Conservation (phyloP, 1,284 basidiomycete species). For the Serendipita sp. region DNA sequence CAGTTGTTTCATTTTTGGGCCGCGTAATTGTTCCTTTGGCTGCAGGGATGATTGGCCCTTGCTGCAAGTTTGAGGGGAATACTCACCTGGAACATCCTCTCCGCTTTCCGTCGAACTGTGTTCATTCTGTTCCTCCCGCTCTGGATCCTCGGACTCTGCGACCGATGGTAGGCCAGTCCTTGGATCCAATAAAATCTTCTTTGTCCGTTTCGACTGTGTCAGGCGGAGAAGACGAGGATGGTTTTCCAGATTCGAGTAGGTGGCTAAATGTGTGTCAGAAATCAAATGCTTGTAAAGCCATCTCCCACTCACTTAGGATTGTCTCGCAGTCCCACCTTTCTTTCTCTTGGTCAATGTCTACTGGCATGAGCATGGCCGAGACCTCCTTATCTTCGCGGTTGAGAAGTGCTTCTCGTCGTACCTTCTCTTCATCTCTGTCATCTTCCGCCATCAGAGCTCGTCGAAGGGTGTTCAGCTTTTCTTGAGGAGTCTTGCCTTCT, state of each 20-base stretch:
- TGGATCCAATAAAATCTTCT: conserved; percentile 56
- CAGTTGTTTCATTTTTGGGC: conserved; percentile 64
- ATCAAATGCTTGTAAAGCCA: background rate
- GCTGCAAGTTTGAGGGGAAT: background rate
- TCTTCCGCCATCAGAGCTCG: conserved; percentile 62
- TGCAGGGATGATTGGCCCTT: conserved; percentile 11
- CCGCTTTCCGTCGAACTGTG: conserved; percentile 18
- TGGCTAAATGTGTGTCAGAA: conserved; percentile 32
- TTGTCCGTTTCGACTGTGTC: conserved; percentile 35
- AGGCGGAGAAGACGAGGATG: conserved; percentile 76
- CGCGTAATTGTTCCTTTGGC: conserved; percentile 44
- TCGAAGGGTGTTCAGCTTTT: conserved; percentile 69
- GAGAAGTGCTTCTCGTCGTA: conserved; percentile 20
- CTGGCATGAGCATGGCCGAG: conserved; percentile 36
- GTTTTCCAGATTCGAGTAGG: conserved; percentile 88
- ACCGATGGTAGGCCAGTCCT: conserved; percentile 62
- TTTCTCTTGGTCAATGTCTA: conserved; percentile 48
- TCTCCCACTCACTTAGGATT: conserved; percentile 59
- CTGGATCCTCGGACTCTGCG: conserved; percentile 21
- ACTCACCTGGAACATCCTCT: conserved; percentile 18
- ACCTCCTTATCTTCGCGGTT: conserved; percentile 23
- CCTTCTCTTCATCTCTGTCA: conserved; percentile 22
- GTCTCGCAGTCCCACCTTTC: conserved; percentile 92
- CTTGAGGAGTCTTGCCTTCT: conserved; percentile 51
- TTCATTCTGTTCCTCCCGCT: conserved; percentile 22